These are phyloP conservation scores for Stentor roeselii DNA, from an alignment of 73 alveolate species.

Conservation along the genomic window DNA sequence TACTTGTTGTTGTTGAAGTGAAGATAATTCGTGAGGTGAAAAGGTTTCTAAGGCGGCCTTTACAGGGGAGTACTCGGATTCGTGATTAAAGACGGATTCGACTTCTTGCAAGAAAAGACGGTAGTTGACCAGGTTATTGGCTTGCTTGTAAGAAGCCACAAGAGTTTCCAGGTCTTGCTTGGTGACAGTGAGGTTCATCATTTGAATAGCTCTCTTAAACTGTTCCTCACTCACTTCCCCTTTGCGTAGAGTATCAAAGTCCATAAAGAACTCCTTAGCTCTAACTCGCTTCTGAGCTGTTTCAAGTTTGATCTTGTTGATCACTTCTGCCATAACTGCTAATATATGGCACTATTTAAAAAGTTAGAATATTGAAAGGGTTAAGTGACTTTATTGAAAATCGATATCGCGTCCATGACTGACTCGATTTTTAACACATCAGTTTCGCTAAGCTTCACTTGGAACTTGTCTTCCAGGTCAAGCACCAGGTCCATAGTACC, in stretches of 20 bases:
- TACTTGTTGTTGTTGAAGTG: constrained; percentile 49
- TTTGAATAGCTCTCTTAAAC: constrained; percentile 44
- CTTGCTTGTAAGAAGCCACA: not conserved
- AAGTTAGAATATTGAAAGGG: too few relatives aligned
- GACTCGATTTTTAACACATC: not conserved
- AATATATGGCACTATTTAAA: too few relatives aligned
- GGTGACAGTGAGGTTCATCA: constrained; percentile 15
- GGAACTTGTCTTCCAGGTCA: constrained; percentile 14
- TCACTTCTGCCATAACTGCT: constrained; percentile 50
- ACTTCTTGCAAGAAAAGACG: not conserved
- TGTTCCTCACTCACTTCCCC: constrained; percentile 88
- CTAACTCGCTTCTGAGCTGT: constrained; percentile 76
- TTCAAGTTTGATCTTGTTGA: constrained; percentile 56
- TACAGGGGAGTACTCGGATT: constrained; percentile 19
- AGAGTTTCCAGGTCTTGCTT: not conserved
- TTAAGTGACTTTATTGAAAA: not conserved
- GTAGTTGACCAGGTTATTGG: not conserved
- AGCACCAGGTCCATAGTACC: constrained; percentile 3
- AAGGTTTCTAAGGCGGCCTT: not conserved
- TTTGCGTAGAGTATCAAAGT: constrained; percentile 89
- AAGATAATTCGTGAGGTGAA: constrained; percentile 35
- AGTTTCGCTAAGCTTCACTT: not conserved
- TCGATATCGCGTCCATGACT: constrained; percentile 10
- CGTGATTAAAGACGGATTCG: not conserved
- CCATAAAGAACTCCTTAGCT: constrained; percentile 79